Base-by-base conservation (phyloP, 805 yeast genomes). In the Maudiozyma turicensis region DNA sequence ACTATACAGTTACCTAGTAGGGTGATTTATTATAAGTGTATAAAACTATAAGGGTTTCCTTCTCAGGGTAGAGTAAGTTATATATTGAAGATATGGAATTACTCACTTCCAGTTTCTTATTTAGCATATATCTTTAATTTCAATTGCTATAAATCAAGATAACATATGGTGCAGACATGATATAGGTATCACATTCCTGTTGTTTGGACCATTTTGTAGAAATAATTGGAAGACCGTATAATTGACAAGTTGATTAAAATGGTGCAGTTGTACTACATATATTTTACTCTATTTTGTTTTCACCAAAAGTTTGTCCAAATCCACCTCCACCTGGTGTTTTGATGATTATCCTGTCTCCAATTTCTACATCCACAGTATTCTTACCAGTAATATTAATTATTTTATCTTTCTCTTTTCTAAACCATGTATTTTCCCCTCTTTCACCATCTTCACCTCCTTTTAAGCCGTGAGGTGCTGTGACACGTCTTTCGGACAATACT, bases 251-350 rank as follows among this genome's bases (percentile, higher is more conserved):
- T 6, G 13, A 35, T 13, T n/a, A 35, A 35, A 13, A 13, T 9
- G 13, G 13, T 11, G 14, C 38, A n/a, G 14, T 11, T 35, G 13
- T 15, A 35, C 14, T 35, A 35, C 14, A n/a, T 35, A 13, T 20
- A 20, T 20, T 2, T 20, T 20, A 20, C 26, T 20, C 26, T 20
- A 20, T 20, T 20, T 20, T 4, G 4, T 3, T 20, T 20, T 20
- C 2, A 20, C 26, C 26, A 2, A 20, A 20, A 20, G 26, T 20
- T 20, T 20, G 11, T 13, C 42, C 42, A 20, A 39, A 39, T 26
- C 89, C 95, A 42, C 93, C 95, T 33, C 93, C 95, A 42, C 95
- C 95, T 2, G 95, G 95, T 0, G 95, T 86, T 56, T 71, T 64
- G 37, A 87, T 78, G 7, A 81, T 64, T 37, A 86, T 63, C 46